Percentiles rank a stretch among this genome's conserved stretches.
phyloP scores from a whole-genome alignment of 352 stramenopile species.

The Blastocystis sp. region DNA sequence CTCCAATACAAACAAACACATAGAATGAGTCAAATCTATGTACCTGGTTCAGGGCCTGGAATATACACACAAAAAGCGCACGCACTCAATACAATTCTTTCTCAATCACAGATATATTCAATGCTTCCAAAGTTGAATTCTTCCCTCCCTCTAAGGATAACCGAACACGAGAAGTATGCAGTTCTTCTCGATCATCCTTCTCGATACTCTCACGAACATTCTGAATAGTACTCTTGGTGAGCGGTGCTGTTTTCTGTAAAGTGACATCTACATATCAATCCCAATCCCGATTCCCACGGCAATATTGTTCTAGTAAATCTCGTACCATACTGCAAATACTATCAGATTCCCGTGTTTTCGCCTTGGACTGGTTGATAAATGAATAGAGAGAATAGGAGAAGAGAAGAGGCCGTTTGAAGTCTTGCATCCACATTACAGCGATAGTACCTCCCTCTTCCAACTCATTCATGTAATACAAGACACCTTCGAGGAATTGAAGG shows the following conservation, averaged over 20 bases:
- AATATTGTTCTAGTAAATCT: not conserved
- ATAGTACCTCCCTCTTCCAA: not conserved
- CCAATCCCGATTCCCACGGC: not conserved
- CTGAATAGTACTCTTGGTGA: too few relatives aligned
- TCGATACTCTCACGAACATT: not conserved
- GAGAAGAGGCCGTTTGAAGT: not conserved
- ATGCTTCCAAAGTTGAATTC: too few relatives aligned
- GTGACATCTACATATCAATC: not conserved
- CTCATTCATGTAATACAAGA: not conserved
- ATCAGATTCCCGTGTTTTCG: not conserved
- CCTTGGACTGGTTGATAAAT: not conserved
- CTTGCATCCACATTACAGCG: not conserved
- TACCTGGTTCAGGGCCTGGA: too few relatives aligned
- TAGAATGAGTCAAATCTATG: too few relatives aligned
- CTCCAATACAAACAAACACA: too few relatives aligned
- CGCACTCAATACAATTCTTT: too few relatives aligned
- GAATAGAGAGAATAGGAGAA: not conserved
- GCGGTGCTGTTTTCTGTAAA: too few relatives aligned
- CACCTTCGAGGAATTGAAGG: conserved; percentile 33
- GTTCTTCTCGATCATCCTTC: not conserved
- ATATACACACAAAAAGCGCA: too few relatives aligned
- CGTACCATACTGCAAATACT: not conserved
- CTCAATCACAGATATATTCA: too few relatives aligned
- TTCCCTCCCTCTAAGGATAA: too few relatives aligned
- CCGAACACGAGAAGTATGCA: not conserved